A percentile compares a stretch with the other conserved stretches of the same genome.
These are phyloP conservation scores for Penicillium thymicola DNA, from an alignment of 2,329 filamentous ascomycete genomes.

Conservation along the genomic window DNA sequence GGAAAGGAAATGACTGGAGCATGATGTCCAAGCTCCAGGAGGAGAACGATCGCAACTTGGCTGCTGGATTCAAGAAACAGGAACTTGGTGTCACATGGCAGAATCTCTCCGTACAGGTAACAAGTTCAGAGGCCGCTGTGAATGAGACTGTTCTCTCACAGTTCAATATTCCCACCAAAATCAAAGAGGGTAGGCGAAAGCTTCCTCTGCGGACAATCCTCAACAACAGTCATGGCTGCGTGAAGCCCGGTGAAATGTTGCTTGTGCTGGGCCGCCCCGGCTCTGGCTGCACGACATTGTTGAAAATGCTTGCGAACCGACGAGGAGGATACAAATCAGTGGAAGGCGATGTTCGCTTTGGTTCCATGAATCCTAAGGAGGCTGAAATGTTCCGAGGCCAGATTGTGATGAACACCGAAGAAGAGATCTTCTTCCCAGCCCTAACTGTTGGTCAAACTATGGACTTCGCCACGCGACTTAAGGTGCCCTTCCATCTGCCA, in stretches of 20 bases:
- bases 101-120: slow-evolving; percentile 60
- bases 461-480: slow-evolving; percentile 56
- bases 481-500: slow-evolving; percentile 52
- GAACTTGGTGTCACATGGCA: slow-evolving; percentile 64
- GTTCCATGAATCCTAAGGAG: slow-evolving; percentile 43
- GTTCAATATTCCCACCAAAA: slow-evolving; percentile 54
- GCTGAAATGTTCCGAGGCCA: slow-evolving; percentile 53
- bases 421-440: slow-evolving; percentile 52
- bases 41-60: slow-evolving; percentile 43
- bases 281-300: slow-evolving; percentile 66
- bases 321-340: slow-evolving; percentile 58
- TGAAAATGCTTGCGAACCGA: slow-evolving; percentile 67
- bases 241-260: slow-evolving; percentile 71
- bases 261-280: slow-evolving; percentile 67
- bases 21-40: slow-evolving; percentile 50
- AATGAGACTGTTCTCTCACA: slow-evolving; percentile 64
- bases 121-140: slow-evolving; percentile 59
- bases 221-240: slow-evolving; percentile 63
- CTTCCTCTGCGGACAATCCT: slow-evolving; percentile 63
- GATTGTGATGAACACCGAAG: slow-evolving; percentile 56
- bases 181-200: slow-evolving; percentile 54
- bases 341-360: slow-evolving; percentile 58
- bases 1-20: slow-evolving; percentile 46
- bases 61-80: slow-evolving; percentile 48
- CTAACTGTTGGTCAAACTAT: slow-evolving; percentile 53